Conservation (phyloP, 2,329 filamentous ascomycete genomes). For the Stagonosporopsis cucurbitacearum region DNA sequence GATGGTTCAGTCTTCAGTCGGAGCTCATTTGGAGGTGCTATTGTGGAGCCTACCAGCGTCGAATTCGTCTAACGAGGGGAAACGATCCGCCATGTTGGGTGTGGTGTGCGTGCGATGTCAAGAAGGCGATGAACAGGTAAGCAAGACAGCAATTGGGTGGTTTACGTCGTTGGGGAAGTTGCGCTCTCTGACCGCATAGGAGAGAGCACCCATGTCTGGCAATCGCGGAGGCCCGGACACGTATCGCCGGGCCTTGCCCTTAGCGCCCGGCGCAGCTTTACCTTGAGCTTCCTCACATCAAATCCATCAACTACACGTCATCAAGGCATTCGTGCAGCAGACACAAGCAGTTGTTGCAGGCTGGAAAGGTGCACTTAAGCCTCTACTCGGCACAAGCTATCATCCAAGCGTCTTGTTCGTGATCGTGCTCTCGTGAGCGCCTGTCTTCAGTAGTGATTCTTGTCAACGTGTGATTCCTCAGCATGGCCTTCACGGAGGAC, state of each 20-base stretch:
- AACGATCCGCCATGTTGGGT: constrained; percentile 57
- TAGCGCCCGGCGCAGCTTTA: constrained; percentile 32
- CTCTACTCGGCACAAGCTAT: constrained; percentile 1
- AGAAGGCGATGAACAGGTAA: constrained; percentile 1
- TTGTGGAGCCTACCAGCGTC: constrained; percentile 54
- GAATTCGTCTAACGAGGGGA: constrained; percentile 61
- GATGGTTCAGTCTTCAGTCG: constrained; percentile 30
- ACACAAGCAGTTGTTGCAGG: constrained; percentile 14
- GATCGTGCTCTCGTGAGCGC: constrained; percentile 32
- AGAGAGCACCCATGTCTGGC: constrained; percentile 11
- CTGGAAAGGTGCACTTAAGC: constrained; percentile 12
- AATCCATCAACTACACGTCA: constrained; percentile 28
- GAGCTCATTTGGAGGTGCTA: constrained; percentile 29
- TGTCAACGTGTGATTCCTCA: constrained; percentile 33
- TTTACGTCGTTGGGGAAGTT: constrained; percentile 19
- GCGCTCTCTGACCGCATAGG: constrained; percentile 15
- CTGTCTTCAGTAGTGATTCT: constrained; percentile 24
- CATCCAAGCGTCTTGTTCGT: constrained; percentile 9
- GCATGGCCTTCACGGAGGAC: constrained; percentile 95
- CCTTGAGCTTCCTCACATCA: constrained; percentile 20
- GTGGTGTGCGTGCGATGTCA: constrained; percentile 3
- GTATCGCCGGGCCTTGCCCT: constrained; percentile 26
- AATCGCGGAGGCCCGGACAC: constrained; percentile 21
- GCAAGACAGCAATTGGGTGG: constrained; percentile 29
- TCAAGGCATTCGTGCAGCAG: constrained; percentile 24